phyloP scores from a whole-genome alignment of 2,329 filamentous ascomycete genomes.

The Coleophoma eucalyptorum region DNA sequence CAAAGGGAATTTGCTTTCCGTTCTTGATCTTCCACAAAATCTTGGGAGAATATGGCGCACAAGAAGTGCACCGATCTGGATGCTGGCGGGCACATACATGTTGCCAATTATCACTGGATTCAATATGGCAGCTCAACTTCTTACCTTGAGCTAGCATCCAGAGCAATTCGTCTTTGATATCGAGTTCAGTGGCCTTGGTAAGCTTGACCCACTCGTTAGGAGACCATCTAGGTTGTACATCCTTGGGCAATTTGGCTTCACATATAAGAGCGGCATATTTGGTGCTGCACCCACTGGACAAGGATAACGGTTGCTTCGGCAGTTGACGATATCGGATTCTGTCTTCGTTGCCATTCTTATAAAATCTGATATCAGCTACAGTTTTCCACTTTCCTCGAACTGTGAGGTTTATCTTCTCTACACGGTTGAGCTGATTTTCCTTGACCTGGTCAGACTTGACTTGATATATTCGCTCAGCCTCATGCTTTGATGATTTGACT shows the following conservation, averaged over 20 bases:
- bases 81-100: not conserved
- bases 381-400: too few relatives aligned
- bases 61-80: slow-evolving; percentile 18
- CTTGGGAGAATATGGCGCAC: slow-evolving; percentile 32
- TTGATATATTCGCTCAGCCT: too few relatives aligned
- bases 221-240: not conserved
- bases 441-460: too few relatives aligned
- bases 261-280: not conserved
- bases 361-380: too few relatives aligned
- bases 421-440: too few relatives aligned
- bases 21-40: slow-evolving; percentile 29
- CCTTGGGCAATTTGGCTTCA: not conserved
- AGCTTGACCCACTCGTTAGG: not conserved
- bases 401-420: too few relatives aligned
- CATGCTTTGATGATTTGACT: too few relatives aligned
- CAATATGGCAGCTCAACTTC: not conserved
- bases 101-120: slow-evolving; percentile 4
- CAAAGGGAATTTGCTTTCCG: slow-evolving; percentile 37
- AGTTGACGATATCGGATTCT: too few relatives aligned
- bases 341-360: too few relatives aligned
- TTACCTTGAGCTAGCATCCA: not conserved
- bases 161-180: not conserved
- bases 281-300: not conserved
- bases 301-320: too few relatives aligned
- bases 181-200: not conserved